Percentiles rank a stretch among this genome's conserved stretches.
Conservation (phyloP, 768 basidiomycete genomes). For the Mycena venus region DNA sequence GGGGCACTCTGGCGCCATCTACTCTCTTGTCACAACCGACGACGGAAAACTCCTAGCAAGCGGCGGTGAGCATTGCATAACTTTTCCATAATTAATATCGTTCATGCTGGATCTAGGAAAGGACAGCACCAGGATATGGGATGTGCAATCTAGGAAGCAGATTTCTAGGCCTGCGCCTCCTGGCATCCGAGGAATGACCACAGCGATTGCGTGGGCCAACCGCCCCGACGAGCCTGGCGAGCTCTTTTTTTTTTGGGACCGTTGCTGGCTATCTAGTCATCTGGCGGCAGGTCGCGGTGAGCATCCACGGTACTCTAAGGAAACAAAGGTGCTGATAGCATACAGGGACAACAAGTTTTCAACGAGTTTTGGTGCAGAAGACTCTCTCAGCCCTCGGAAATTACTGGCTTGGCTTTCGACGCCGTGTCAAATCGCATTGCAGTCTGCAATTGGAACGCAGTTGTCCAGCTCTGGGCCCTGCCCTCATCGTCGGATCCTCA, state of each 20-base stretch:
- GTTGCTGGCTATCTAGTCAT: neutral
- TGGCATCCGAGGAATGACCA: neutral
- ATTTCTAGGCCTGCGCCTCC: neutral
- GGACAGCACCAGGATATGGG: slow-evolving; percentile 10
- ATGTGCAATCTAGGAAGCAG: neutral
- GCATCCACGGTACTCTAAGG: neutral
- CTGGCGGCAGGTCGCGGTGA: slow-evolving; percentile 1
- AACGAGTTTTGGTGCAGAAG: neutral
- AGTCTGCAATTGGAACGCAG: neutral
- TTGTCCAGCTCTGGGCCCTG: neutral
- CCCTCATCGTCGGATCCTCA: neutral
- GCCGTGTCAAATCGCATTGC: neutral
- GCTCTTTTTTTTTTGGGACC: neutral
- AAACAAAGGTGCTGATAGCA: neutral
- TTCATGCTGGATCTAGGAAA: neutral
- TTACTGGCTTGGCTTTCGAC: slow-evolving; percentile 2
- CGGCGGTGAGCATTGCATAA: slow-evolving; percentile 4
- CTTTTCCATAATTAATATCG: neutral
- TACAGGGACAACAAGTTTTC: neutral
- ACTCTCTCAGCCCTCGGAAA: neutral
- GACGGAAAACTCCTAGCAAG: slow-evolving; percentile 15
- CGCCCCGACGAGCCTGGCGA: slow-evolving; percentile 7
- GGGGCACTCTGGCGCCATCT: neutral
- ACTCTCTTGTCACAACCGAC: neutral
- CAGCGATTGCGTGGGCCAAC: neutral